Evolutionary conservation across 2,329 filamentous ascomycete species (phyloP), one percentile per base, ranked within the genome.

Genomic region (Dendryphion nanum): DNA sequence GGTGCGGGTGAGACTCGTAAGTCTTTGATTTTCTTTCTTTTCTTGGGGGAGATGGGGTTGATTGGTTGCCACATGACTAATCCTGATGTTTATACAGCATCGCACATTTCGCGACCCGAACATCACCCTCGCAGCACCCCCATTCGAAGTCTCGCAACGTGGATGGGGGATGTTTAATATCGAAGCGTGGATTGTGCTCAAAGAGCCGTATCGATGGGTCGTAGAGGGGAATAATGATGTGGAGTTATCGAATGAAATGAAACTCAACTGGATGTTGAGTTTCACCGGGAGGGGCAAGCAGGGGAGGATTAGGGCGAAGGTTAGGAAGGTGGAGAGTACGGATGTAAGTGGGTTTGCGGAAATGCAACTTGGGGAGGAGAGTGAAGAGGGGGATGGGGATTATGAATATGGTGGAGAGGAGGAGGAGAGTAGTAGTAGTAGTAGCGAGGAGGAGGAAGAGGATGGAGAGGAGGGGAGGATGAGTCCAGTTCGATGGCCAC

Each of bases 131-230:
- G 48, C 53, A 15, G 44, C 55, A 4, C 42, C 64, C 6, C 71
- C 70, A 0, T 74, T 67, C 46, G 60, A 68, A 37, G 58, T 72
- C 24, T 41, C 55, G 6, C 57, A 70, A 2, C 39, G 63, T 0
- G 70, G 70, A 3, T 73, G 70, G 71, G 70, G 70, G 0, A 48
- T 39, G 4, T 74, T 74, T 42, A 59, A 50, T 1, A 55, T 73
- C n/a, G 47, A 57, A 10, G 65, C 63, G 0, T 53, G 61, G 28
- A 59, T 73, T 3, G 51, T 71, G 2, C 51, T 74, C 20, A 72
- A 71, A 32, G 55, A 61, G 4, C 67, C 68, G 1, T 74, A 70
- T 36, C 58, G 50, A 4, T 74, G 71, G 71, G 53, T 72, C 1
- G 61, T 63, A 4, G 59, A 63, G 14, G 64, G 69, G 17, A 63